phyloP scores from a whole-genome alignment of 805 yeast genomes.

The Ogataea nonfermentans region DNA sequence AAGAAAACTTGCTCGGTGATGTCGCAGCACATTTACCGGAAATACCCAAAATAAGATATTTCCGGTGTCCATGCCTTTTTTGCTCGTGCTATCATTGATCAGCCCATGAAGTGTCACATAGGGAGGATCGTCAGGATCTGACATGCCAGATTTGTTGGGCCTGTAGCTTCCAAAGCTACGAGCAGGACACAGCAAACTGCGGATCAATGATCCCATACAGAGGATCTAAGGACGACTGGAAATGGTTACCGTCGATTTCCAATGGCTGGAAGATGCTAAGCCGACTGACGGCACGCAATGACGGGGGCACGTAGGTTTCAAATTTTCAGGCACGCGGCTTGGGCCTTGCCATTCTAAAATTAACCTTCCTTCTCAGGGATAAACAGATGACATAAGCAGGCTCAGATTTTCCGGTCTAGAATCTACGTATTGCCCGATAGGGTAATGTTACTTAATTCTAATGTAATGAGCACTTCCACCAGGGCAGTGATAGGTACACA shows the following conservation, averaged over 20 bases:
- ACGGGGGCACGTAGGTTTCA: neutral
- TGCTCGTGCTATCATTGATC: neutral
- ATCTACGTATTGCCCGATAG: slow-evolving; percentile 2
- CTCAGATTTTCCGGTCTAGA: slow-evolving; percentile 7
- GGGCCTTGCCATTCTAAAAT: slow-evolving; percentile 2
- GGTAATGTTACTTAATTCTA: neutral
- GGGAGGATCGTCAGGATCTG: no score
- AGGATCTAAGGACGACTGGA: no score
- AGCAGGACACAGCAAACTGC: no score
- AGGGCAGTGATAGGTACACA: no score
- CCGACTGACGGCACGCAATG: neutral
- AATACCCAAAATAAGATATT: neutral
- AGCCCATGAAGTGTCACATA: no score
- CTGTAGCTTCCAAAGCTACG: no score
- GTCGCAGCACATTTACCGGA: slow-evolving; percentile 3
- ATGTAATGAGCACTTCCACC: no score
- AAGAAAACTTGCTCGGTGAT: slow-evolving; percentile 4
- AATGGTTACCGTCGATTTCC: no score
- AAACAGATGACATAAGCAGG: slow-evolving; percentile 5
- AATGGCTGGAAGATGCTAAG: neutral
- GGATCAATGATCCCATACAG: no score
- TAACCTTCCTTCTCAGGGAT: neutral
- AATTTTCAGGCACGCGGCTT: slow-evolving; percentile 11
- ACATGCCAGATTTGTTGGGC: no score
- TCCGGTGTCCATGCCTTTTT: slow-evolving; percentile 5